These are phyloP conservation scores for Tolypocladium ophioglossoides DNA, from an alignment of 2,329 filamentous ascomycete genomes.

Conservation along the genomic window DNA sequence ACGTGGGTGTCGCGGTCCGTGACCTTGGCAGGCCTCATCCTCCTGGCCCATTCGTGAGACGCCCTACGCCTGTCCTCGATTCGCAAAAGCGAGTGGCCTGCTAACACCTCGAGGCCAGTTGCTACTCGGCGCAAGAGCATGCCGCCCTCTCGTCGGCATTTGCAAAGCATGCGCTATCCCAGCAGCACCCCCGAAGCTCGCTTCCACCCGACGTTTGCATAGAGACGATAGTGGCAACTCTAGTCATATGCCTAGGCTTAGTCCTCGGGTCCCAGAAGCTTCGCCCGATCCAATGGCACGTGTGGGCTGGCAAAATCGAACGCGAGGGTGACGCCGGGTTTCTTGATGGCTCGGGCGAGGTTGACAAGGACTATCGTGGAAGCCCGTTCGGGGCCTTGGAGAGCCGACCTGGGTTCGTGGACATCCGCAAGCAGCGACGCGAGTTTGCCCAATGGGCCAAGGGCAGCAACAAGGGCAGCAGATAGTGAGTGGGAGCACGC, in stretches of 20 bases:
- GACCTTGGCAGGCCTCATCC: slow-evolving; percentile 63
- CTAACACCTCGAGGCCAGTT: slow-evolving; percentile 43
- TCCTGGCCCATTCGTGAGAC: slow-evolving; percentile 74
- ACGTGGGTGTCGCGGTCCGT: slow-evolving; percentile 59
- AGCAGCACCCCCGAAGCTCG: slow-evolving; percentile 29
- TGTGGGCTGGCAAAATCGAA: slow-evolving; percentile 79
- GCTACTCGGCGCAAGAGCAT: slow-evolving; percentile 94
- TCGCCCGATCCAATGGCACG: slow-evolving; percentile 74
- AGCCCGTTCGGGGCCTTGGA: slow-evolving; percentile 77
- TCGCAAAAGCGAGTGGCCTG: background rate
- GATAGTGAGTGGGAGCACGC: background rate
- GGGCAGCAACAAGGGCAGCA: slow-evolving; percentile 14
- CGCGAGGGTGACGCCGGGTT: slow-evolving; percentile 56
- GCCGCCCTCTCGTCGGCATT: slow-evolving; percentile 57
- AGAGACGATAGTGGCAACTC: slow-evolving; percentile 71
- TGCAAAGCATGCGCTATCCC: slow-evolving; percentile 31
- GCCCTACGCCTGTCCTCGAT: slow-evolving; percentile 19
- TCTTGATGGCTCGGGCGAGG: slow-evolving; percentile 46
- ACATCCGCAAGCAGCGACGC: slow-evolving; percentile 71
- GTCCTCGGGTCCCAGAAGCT: slow-evolving; percentile 68
- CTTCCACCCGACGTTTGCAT: slow-evolving; percentile 80
- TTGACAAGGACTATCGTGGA: slow-evolving; percentile 58
- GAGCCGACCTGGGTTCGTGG: slow-evolving; percentile 72
- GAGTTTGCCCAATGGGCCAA: slow-evolving; percentile 71
- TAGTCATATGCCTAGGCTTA: slow-evolving; percentile 74